Evolutionary conservation across 495 filamentous ascomycete species (phyloP).

Genomic region (Stereocaulon alpinum): DNA sequence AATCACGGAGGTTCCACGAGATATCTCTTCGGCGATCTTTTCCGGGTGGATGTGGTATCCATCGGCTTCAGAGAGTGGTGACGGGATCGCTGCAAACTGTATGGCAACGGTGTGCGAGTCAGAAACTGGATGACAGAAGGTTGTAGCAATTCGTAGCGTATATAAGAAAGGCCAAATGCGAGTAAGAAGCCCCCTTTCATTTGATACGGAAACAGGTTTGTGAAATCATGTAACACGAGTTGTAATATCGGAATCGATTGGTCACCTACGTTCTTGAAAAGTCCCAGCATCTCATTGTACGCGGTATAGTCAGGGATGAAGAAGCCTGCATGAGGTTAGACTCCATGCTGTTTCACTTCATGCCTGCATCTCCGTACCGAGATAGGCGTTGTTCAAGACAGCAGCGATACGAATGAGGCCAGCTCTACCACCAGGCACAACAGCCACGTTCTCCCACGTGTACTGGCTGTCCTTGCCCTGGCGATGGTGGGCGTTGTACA

Average conservation of each 20-base stretch:
- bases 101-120: slow-evolving; percentile 9
- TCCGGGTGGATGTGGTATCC: slow-evolving; percentile 85
- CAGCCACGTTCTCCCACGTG: slow-evolving; percentile 98
- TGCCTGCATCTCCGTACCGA: slow-evolving; percentile 34
- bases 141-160: too few species aligned
- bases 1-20: slow-evolving; percentile 77
- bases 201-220: too few species aligned
- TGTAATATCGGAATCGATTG: background rate
- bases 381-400: slow-evolving; percentile 82
- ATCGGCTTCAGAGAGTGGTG: slow-evolving; percentile 71
- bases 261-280: slow-evolving; percentile 69
- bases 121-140: background rate
- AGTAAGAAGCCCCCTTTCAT: background rate
- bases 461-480: slow-evolving; percentile 83
- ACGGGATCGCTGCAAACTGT: slow-evolving; percentile 81
- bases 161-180: background rate
- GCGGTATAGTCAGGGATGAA: slow-evolving; percentile 50
- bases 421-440: slow-evolving; percentile 87
- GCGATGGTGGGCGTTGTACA: slow-evolving; percentile 90
- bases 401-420: slow-evolving; percentile 91
- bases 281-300: slow-evolving; percentile 91
- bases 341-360: background rate
- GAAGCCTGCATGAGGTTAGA: slow-evolving; percentile 13
- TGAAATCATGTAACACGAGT: too few species aligned
- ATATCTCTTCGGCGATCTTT: slow-evolving; percentile 85